These are phyloP conservation scores for Zymoseptoria ardabiliae DNA, from an alignment of 2,329 filamentous ascomycete genomes.

Conservation along the genomic window DNA sequence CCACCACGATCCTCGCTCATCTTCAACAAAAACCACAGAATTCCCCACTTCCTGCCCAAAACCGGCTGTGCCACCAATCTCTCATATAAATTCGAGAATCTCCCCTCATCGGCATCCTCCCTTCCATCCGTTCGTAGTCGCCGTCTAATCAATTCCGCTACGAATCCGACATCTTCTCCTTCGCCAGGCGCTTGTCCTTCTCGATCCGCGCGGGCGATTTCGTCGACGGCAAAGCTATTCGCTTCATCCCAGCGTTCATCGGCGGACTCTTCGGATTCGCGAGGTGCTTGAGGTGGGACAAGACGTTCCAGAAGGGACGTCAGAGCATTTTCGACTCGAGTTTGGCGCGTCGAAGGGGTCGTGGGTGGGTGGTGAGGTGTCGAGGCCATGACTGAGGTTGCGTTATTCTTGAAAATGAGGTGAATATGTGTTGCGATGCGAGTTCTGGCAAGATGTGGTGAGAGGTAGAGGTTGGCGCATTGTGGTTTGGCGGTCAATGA, in stretches of 20 bases:
- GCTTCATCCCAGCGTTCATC: conserved; percentile 63
- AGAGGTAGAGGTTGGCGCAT: neutral
- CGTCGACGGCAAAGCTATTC: conserved; percentile 43
- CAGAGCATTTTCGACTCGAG: conserved; percentile 69
- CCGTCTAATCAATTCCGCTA: conserved; percentile 84
- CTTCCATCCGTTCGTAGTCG: conserved; percentile 73
- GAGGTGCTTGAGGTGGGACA: conserved; percentile 54
- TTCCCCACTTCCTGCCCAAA: conserved; percentile 92
- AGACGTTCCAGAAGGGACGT: conserved; percentile 70
- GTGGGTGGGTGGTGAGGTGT: neutral
- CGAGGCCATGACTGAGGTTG: conserved; percentile 27
- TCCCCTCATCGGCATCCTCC: conserved; percentile 65
- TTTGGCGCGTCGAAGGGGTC: neutral
- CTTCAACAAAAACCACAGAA: conserved; percentile 82
- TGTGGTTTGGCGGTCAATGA: neutral
- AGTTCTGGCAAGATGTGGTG: neutral
- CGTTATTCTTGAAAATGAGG: conserved; percentile 10
- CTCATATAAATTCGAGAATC: conserved; percentile 86
- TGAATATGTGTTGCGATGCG: neutral
- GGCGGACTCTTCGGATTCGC: conserved; percentile 59
- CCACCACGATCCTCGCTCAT: conserved; percentile 35
- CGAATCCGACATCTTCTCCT: conserved; percentile 76
- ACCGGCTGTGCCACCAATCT: conserved; percentile 84
- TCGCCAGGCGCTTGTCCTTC: conserved; percentile 36
- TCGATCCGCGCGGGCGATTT: conserved; percentile 34